Conservation (phyloP, 306 rosid genomes). For the Prunus mongolica region DNA sequence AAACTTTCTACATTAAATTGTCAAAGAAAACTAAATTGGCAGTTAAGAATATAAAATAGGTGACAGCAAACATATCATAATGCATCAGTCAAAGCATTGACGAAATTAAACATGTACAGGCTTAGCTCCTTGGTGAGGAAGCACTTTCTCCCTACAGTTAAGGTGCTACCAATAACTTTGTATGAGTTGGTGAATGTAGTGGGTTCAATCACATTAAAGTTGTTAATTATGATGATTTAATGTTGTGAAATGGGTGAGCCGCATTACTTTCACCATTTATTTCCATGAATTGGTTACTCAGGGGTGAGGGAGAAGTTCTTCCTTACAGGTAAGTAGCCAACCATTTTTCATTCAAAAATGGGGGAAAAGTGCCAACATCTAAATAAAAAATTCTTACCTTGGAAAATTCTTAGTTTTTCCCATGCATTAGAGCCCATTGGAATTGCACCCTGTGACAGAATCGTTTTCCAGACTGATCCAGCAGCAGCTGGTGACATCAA, state of each 20-base stretch:
- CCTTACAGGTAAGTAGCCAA: neutral
- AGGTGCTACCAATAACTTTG: neutral
- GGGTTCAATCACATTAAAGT: neutral
- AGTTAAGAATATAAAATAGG: neutral
- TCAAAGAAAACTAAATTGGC: neutral
- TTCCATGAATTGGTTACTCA: neutral
- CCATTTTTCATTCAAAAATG: neutral
- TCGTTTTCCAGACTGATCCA: constrained; percentile 72
- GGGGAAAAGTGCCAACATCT: neutral
- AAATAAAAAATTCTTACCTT: constrained; percentile 37
- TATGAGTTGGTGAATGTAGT: neutral
- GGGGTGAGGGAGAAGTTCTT: neutral
- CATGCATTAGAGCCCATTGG: constrained; percentile 86
- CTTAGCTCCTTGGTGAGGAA: neutral
- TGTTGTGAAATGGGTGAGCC: too few species aligned
- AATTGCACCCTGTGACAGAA: constrained; percentile 69
- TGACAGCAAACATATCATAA: neutral
- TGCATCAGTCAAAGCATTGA: neutral
- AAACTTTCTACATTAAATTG: too few species aligned
- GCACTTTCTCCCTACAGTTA: neutral
- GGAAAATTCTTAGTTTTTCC: constrained; percentile 75
- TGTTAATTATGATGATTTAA: too few species aligned
- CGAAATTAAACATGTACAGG: neutral
- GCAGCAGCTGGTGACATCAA: constrained; percentile 85
- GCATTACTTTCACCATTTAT: too few species aligned